Evolutionary conservation across 805 yeast genomes (phyloP), one percentile per base, ranked within the genome.

Genomic region (Maudiozyma serrabonitensis): DNA sequence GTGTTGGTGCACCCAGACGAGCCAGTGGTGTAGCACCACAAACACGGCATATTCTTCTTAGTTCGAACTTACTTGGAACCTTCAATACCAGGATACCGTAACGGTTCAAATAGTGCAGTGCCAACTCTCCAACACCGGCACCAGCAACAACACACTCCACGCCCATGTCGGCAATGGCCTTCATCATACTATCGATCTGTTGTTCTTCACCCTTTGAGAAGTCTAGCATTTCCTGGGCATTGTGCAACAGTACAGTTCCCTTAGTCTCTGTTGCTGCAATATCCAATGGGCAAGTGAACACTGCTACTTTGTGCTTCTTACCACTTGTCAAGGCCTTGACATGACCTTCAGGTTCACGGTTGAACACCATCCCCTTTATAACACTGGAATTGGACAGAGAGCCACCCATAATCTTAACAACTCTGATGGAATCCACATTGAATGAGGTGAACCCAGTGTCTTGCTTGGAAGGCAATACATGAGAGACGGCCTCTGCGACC

Each of bases 21-120:
- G 96, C 91, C 64, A 91, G 75, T 50, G 98, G 97, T 26, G 97
- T 85, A 42, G 97, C 97, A 45, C 98, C 98, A 69, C 96, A 90
- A 16, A 93, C 98, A 67, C 96, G 84, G 62, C 95, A 85, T 53
- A 93, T 75, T 68, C 99, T 82, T 74, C 97, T 84, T 54, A 93
- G 71, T 61, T 93, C 99, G 62, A 93, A 93, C 66, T 93, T 93
- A 56, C 95, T 84, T 54, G 95, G 91, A 42, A 93, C 95, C 63
- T 84, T 84, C 69, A 93, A 75, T 15, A 90, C 91, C 54, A 93
- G 72, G 43, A 93, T 83, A 32, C 81, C 84, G 65, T 86, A 81
- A 69, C 93, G 83, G 74, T 91, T 87, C 67, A 93, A 73, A 68
- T 87, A 93, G 70, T 93, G 98, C 62, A 88, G 77, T 5, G 97